Conservation (phyloP, 805 yeast genomes). For the Barnettozyma salicaria region DNA sequence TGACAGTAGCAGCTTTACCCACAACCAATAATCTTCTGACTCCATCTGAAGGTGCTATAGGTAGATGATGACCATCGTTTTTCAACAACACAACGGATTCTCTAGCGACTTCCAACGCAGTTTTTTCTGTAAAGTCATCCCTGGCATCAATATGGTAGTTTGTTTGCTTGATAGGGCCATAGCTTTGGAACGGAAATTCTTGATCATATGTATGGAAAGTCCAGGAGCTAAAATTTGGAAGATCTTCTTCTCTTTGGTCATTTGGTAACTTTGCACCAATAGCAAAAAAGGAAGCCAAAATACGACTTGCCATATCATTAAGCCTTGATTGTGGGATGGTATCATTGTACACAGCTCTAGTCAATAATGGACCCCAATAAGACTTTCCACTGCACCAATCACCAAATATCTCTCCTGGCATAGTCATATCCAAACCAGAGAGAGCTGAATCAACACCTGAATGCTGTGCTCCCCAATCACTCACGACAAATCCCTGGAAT, state of each 20-base stretch:
- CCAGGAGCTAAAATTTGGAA: slow-evolving; percentile 55
- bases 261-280: slow-evolving; percentile 31
- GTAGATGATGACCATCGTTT: slow-evolving; percentile 45
- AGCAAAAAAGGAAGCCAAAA: slow-evolving; percentile 51
- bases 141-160: slow-evolving; percentile 53
- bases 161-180: slow-evolving; percentile 46
- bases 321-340: slow-evolving; percentile 48
- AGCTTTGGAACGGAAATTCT: slow-evolving; percentile 45
- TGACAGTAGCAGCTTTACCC: slow-evolving; percentile 48
- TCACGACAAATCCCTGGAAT: slow-evolving; percentile 60
- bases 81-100: slow-evolving; percentile 54
- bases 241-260: slow-evolving; percentile 36
- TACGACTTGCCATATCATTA: slow-evolving; percentile 57
- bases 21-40: slow-evolving; percentile 38
- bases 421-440: slow-evolving; percentile 59
- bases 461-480: slow-evolving; percentile 65
- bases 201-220: slow-evolving; percentile 50
- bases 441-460: slow-evolving; percentile 50
- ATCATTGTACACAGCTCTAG: slow-evolving; percentile 48
- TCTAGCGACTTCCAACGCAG: slow-evolving; percentile 47
- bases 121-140: slow-evolving; percentile 39
- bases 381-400: slow-evolving; percentile 49
- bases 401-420: slow-evolving; percentile 55
- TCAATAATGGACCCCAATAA: slow-evolving; percentile 51
- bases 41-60: slow-evolving; percentile 41